Evolutionary conservation across 352 stramenopile genomes (phyloP), one percentile per base, ranked within the genome.

Genomic region (Phytophthora hibernalis): DNA sequence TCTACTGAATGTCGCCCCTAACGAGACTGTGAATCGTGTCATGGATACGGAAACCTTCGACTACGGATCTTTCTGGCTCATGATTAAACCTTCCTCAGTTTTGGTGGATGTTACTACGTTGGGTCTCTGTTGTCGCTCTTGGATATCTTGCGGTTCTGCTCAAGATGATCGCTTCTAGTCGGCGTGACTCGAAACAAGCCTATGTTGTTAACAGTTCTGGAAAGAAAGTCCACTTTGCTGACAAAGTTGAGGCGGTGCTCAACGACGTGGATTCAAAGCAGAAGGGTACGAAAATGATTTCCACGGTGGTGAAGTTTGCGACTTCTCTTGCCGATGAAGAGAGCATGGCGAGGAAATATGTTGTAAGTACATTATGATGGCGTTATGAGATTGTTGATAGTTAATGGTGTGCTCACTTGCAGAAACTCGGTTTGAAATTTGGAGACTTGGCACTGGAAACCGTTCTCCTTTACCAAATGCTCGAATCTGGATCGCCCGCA

Each of bases 11-110:
- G 12, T 68, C 7, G 18, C 24, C 15, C 70, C 65, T 2, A 72
- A 68, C 16, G 40, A 51, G 0, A 67, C 43, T 0, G 61, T 70
- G 21, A 76, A 72, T 18, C 35, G 33, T 11, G 24, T 78, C 28
- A 75, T 75, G 66, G 10, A 54, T 24, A 79, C 65, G 0, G 38
- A 62, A 21, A 38, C 20, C 3, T 62, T 70, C 22, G 66, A 79
- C 10, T 44, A 48, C 15, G 66, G 70, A 0, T 61, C 51, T 0
- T 79, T 79, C n/a, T 79, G 67, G 70, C 33, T 68, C 1, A 22
- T 74, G 2, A 35, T 70, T 8, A 40, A 70, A 8, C 42, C 35
- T 18, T 48, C 47, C 2, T 2, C 30, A 15, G 48, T 51, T 1
- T 16, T 77, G 1, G 22, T 65, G 8, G 31, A 52, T 1, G 40